Percentiles rank a stretch among this genome's conserved stretches.
Conservation (phyloP, 1,139 yeast species). For the Debaryomyces sp. region DNA sequence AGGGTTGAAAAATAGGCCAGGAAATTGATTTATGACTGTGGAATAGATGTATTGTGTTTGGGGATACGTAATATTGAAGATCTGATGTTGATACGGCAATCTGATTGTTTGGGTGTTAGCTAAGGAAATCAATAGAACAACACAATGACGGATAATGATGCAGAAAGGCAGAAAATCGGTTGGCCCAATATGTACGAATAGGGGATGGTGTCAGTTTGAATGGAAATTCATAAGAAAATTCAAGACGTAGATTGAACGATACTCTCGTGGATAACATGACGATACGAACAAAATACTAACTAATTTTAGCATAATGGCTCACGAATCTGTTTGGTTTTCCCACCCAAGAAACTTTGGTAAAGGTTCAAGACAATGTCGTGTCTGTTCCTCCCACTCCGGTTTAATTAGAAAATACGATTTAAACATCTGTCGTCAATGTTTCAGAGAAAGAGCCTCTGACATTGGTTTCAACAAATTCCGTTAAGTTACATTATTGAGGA, state of each 20-base stretch:
- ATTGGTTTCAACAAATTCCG: slow-evolving; percentile 99
- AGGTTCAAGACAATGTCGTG: slow-evolving; percentile 99
- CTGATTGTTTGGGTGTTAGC: background rate
- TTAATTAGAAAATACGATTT: slow-evolving; percentile 99
- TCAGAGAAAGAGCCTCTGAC: slow-evolving; percentile 99
- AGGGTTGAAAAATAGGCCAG: background rate
- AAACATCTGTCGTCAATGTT: slow-evolving; percentile 99
- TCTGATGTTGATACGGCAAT: background rate
- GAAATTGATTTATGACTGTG: background rate
- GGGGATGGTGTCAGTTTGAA: background rate
- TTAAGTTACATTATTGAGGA: slow-evolving; percentile 45
- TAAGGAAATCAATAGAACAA: background rate
- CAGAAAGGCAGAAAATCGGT: background rate
- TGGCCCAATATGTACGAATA: background rate
- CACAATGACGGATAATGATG: background rate
- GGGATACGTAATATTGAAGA: background rate
- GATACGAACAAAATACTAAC: slow-evolving; percentile 25
- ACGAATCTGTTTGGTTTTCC: slow-evolving; percentile 99
- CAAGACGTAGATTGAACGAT: background rate
- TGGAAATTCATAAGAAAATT: background rate
- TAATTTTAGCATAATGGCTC: slow-evolving; percentile 79
- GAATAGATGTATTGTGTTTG: background rate
- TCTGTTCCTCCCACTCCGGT: slow-evolving; percentile 98
- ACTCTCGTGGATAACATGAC: slow-evolving; percentile 3
- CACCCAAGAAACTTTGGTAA: slow-evolving; percentile 99